phyloP scores from a whole-genome alignment of 306 rosid species.

The Sicyos baderoa region DNA sequence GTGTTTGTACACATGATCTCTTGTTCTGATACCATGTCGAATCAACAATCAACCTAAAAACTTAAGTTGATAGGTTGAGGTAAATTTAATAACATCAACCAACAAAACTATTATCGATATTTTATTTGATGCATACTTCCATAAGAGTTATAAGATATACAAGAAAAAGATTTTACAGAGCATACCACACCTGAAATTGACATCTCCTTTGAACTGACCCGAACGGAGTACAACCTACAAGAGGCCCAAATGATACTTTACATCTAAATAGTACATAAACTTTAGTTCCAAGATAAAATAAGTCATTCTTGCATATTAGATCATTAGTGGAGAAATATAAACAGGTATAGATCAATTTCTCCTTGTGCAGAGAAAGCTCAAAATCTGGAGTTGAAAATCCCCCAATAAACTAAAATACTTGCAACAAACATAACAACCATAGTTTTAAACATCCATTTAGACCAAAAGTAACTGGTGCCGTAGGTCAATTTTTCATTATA shows the following conservation, averaged over 20 bases:
- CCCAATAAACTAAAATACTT: not conserved
- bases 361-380: not conserved
- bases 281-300: not conserved
- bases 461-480: not conserved
- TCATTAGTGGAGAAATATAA: constrained; percentile 4
- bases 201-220: constrained; percentile 77
- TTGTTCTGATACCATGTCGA: too few species aligned
- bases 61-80: too few species aligned
- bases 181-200: constrained; percentile 62
- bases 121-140: not conserved
- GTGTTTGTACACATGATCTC: too few species aligned
- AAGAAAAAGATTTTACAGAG: constrained; percentile 22
- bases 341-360: constrained; percentile 1
- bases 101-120: too few species aligned
- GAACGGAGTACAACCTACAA: constrained; percentile 66
- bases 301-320: not conserved
- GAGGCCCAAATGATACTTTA: constrained; percentile 12
- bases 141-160: not conserved
- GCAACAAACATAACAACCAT: not conserved
- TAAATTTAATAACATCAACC: too few species aligned
- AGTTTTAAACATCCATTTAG: constrained; percentile 5
- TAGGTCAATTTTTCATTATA: not conserved
- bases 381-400: not conserved
- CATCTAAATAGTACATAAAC: not conserved
- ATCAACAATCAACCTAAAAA: too few species aligned